These are phyloP conservation scores for Dimargaris xerosporica DNA, from an alignment of 192 early-diverging fungal genomes.

Conservation along the genomic window DNA sequence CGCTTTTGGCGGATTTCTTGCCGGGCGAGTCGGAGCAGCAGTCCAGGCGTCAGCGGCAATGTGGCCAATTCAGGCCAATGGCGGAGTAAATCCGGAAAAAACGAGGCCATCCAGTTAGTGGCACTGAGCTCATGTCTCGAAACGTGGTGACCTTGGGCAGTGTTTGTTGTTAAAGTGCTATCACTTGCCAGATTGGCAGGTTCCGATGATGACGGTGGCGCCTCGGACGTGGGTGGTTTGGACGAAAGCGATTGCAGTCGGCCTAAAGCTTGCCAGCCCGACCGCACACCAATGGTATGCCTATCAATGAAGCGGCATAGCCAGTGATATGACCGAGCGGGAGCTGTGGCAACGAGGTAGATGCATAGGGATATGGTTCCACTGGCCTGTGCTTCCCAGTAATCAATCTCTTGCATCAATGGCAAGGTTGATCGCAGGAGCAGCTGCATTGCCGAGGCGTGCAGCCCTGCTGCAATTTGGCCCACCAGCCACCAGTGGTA, in stretches of 20 bases:
- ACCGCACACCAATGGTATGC: no score
- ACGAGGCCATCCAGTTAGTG: neutral
- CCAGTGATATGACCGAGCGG: constrained; percentile 18
- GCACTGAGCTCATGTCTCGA: neutral
- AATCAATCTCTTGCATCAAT: constrained; percentile 40
- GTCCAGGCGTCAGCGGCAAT: neutral
- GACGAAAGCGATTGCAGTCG: constrained; percentile 28
- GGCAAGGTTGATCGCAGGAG: constrained; percentile 44
- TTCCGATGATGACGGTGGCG: neutral
- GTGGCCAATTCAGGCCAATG: neutral
- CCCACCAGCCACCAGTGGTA: constrained; percentile 8
- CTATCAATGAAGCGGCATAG: no score
- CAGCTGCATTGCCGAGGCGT: constrained; percentile 36
- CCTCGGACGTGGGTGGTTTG: neutral
- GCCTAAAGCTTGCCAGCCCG: constrained; percentile 17
- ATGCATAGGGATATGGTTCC: constrained; percentile 18
- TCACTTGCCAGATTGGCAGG: neutral
- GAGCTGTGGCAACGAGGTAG: constrained; percentile 22
- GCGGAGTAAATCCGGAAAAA: neutral
- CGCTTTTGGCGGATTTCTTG: constrained; percentile 44
- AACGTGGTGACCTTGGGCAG: neutral
- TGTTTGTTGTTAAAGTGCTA: neutral
- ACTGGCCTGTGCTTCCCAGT: constrained; percentile 42
- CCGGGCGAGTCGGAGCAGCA: constrained; percentile 30
- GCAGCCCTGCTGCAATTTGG: constrained; percentile 21